These are phyloP conservation scores for Fusarium sp. DNA, from an alignment of 2,329 filamentous ascomycete genomes.

Conservation along the genomic window DNA sequence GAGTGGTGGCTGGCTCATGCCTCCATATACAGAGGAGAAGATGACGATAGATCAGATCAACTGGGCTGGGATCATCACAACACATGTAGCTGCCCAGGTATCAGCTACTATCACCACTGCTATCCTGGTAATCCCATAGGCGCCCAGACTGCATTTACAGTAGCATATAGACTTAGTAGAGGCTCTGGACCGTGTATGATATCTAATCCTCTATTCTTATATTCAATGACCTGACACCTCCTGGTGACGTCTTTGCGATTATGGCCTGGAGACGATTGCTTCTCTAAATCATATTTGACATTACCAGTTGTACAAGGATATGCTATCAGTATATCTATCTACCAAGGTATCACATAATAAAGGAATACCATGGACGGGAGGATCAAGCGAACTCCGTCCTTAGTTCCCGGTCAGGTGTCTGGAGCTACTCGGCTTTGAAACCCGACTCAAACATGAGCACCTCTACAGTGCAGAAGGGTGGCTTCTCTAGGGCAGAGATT, in stretches of 20 bases:
- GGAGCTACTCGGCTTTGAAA: slow-evolving; percentile 6
- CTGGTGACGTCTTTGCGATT: slow-evolving; percentile 2
- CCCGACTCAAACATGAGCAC: slow-evolving; percentile 6
- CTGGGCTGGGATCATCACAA: slow-evolving; percentile 14
- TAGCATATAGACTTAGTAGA: slow-evolving; percentile 45
- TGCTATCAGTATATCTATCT: background rate
- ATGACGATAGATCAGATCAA: slow-evolving; percentile 31
- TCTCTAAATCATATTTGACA: too few species aligned
- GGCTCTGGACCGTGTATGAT: slow-evolving; percentile 47
- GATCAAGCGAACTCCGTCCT: background rate
- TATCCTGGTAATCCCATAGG: slow-evolving; percentile 8
- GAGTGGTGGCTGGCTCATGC: slow-evolving; percentile 16
- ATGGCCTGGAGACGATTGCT: too few species aligned
- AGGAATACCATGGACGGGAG: background rate
- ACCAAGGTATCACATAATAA: background rate
- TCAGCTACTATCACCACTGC: slow-evolving; percentile 21
- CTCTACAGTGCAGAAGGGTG: background rate
- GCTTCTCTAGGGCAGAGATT: background rate
- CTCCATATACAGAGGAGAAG: slow-evolving; percentile 11
- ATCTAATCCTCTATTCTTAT: slow-evolving; percentile 45
- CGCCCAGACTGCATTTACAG: slow-evolving; percentile 33
- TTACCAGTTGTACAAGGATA: too few species aligned
- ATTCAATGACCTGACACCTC: slow-evolving; percentile 19
- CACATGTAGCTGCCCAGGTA: slow-evolving; percentile 13
- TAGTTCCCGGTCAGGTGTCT: background rate